Percentiles rank a stretch among this genome's conserved stretches.
phyloP scores from a whole-genome alignment of 1,139 yeast genomes.

The Pichia sp. region DNA sequence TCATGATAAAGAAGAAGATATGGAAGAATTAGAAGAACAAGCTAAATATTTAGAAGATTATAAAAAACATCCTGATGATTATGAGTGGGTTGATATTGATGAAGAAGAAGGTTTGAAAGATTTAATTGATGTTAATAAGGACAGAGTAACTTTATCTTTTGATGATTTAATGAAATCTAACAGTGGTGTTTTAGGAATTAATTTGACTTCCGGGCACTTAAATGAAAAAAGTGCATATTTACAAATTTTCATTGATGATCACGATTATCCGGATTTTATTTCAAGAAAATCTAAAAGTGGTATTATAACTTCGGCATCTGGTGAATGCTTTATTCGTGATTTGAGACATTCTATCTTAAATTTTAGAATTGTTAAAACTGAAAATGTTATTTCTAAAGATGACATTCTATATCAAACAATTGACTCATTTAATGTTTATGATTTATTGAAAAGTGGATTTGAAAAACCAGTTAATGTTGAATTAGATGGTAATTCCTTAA shows the following conservation, averaged over 20 bases:
- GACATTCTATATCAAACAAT: constrained; percentile 47
- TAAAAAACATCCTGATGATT: constrained; percentile 53
- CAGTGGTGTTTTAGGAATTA: constrained; percentile 57
- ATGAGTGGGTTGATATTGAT: constrained; percentile 52
- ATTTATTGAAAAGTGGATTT: constrained; percentile 45
- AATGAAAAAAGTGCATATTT: constrained; percentile 42
- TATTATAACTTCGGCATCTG: constrained; percentile 38
- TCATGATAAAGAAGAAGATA: constrained; percentile 29
- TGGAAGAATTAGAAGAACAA: constrained; percentile 33
- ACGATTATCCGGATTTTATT: constrained; percentile 51
- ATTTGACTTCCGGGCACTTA: constrained; percentile 44
- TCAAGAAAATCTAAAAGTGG: constrained; percentile 41
- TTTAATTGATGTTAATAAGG: constrained; percentile 31
- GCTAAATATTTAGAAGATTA: constrained; percentile 40
- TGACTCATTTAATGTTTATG: constrained; percentile 43
- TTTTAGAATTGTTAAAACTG: constrained; percentile 49
- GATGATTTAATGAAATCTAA: constrained; percentile 48
- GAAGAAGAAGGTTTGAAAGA: constrained; percentile 35
- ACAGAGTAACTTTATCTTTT: constrained; percentile 43
- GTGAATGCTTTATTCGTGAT: constrained; percentile 62
- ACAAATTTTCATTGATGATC: constrained; percentile 61
- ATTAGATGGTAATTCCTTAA: constrained; percentile 39
- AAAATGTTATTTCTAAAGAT: constrained; percentile 40
- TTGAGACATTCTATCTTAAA: constrained; percentile 52
- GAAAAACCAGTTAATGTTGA: constrained; percentile 41